Base-by-base conservation (phyloP, 148 eudicot genomes). In the Camellia lanceoleosa region DNA sequence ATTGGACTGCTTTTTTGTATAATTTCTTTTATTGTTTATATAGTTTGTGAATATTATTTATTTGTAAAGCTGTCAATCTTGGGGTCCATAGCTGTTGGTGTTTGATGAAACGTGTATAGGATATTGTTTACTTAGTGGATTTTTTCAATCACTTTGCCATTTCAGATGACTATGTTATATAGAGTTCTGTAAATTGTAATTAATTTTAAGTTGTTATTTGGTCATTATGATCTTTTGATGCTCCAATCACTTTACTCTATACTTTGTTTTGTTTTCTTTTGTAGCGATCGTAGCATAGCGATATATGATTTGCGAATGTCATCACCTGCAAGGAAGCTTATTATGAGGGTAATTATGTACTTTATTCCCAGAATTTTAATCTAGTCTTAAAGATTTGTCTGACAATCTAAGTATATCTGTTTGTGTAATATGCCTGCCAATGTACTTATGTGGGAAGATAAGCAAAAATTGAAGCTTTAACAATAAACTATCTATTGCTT, bases 231-330 rank as follows among this genome's bases (percentile, higher is more conserved):
- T 18, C 42, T 12, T 42, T 64, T 14, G 69, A 8, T 82, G 16
- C 70, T 60, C n/a, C 23, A n/a, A 71, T 67, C 52, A 11, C 46
- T 76, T 62, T 59, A 4, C 67, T 75, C 54, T 46, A 18, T 63
- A 6, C 54, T 19, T 51, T 44, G 19, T 43, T 63, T 55, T 54
- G 14, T 80, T 79, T 66, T 68, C 38, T 38, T 61, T 73, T 82
- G 46, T 83, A 96, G 99, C 87, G 99, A 96, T 78, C 97, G 98
- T 16, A 96, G 98, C 89, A 96, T 96, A 58, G 83, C 87, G 74
- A 84, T 96, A 43, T 96, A 93, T 94, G 99, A 96, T 87, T 87
- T 96, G 81, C 94, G 99, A 5, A 43, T 87, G 84, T 90, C 97
- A 30, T 86, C 97, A 15, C 94, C 99, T 8, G 92, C 89, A 61